These are phyloP conservation scores for Singerocomus inundabilis DNA, from an alignment of 1,284 basidiomycete species.

Conservation along the genomic window DNA sequence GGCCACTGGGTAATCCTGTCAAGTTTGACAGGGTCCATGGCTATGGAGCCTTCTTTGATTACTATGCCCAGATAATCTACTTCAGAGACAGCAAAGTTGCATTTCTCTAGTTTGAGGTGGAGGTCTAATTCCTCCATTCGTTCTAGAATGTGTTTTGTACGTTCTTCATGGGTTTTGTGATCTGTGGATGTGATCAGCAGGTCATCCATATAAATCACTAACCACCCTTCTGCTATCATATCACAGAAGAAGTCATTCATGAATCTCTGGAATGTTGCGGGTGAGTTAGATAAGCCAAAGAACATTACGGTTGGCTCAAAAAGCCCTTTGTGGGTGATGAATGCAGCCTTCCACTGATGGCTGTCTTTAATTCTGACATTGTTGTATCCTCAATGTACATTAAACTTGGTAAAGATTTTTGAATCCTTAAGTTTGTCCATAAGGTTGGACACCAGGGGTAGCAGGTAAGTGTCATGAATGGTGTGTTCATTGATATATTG, in stretches of 20 bases:
- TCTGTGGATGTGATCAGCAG: conserved; percentile 17
- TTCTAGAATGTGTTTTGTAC: conserved; percentile 31
- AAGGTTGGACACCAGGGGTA: conserved; percentile 33
- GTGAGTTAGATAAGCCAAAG: conserved; percentile 36
- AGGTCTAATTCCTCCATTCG: conserved; percentile 30
- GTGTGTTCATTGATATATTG: neutral
- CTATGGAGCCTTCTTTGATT: conserved; percentile 25
- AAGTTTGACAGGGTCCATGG: conserved; percentile 41
- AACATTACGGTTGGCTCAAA: conserved; percentile 40
- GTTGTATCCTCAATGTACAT: conserved; percentile 1
- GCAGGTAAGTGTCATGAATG: neutral
- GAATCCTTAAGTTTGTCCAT: conserved; percentile 25
- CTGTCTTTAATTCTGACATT: conserved; percentile 21
- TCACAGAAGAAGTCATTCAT: conserved; percentile 21
- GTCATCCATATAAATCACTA: conserved; percentile 23
- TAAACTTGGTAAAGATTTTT: conserved; percentile 21
- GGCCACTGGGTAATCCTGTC: conserved; percentile 38
- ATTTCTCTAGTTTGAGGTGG: conserved; percentile 39
- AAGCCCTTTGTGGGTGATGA: neutral
- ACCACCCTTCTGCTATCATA: conserved; percentile 5
- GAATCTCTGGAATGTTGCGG: conserved; percentile 23
- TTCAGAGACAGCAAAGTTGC: conserved; percentile 31
- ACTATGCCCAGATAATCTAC: conserved; percentile 42
- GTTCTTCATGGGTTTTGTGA: neutral
- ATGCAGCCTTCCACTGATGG: conserved; percentile 16